Evolutionary conservation across 1,284 basidiomycete genomes (phyloP).

Genomic region (Phellopilus nigrolimitatus): DNA sequence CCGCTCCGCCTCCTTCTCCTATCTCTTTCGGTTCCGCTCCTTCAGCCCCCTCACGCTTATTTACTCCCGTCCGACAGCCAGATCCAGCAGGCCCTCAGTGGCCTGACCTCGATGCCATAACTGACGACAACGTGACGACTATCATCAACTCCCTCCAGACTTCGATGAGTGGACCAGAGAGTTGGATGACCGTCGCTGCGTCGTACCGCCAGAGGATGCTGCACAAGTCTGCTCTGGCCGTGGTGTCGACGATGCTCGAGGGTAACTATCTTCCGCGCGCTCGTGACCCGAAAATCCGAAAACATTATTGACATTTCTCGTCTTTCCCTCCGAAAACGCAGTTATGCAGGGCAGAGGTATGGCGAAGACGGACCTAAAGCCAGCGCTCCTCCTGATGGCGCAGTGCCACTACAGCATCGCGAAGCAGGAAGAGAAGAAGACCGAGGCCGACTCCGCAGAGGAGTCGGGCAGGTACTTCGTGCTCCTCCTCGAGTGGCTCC

Average conservation of each 20-base stretch:
- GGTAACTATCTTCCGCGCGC: slow-evolving; percentile 10
- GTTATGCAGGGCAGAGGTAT: slow-evolving; percentile 15
- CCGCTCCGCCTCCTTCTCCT: no score
- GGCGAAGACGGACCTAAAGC: slow-evolving; percentile 15
- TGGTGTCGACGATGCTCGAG: slow-evolving; percentile 13
- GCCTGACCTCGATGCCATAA: slow-evolving; percentile 6
- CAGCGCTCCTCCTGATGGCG: slow-evolving; percentile 16
- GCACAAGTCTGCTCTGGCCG: slow-evolving; percentile 8
- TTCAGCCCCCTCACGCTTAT: neutral
- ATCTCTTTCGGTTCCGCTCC: neutral
- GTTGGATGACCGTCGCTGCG: slow-evolving; percentile 16
- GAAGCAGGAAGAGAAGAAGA: slow-evolving; percentile 8
- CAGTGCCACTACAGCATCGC: slow-evolving; percentile 17
- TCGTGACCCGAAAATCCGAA: neutral
- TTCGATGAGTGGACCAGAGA: slow-evolving; percentile 13
- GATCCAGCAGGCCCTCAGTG: neutral
- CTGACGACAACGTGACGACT: slow-evolving; percentile 7
- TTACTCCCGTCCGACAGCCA: neutral
- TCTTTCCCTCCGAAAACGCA: slow-evolving; percentile 3
- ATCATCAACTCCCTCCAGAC: slow-evolving; percentile 15
- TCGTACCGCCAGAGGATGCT: slow-evolving; percentile 10
- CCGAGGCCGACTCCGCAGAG: neutral
- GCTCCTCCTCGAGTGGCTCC: slow-evolving; percentile 13
- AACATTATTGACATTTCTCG: neutral
- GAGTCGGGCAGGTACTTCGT: slow-evolving; percentile 6